Percentiles rank a stretch among this genome's conserved stretches.
These are phyloP conservation scores for Monosporozyma yasuniensis DNA, from an alignment of 805 yeast genomes.

Conservation along the genomic window DNA sequence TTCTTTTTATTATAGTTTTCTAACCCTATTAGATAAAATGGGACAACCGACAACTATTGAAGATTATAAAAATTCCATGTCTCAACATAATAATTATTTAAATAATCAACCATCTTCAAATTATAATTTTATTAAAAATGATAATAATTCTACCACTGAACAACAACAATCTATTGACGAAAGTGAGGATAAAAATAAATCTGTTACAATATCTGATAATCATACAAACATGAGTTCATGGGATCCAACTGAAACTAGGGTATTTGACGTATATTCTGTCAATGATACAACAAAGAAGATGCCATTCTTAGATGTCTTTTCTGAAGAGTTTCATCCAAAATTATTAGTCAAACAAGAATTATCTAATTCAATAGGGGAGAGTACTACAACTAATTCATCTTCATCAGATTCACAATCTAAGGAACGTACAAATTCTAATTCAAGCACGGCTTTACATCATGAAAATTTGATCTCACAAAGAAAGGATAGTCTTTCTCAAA, in stretches of 20 bases:
- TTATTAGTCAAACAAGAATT: neutral
- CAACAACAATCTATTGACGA: neutral
- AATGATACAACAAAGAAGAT: conserved; percentile 11
- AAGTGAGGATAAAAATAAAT: neutral
- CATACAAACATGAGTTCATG: conserved; percentile 3
- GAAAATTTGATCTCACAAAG: neutral
- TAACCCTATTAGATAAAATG: neutral
- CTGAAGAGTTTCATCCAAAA: conserved; percentile 10
- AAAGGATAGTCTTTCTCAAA: neutral
- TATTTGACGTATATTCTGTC: conserved; percentile 23
- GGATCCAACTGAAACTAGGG: conserved; percentile 14
- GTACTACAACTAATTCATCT: neutral
- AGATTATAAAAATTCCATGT: neutral
- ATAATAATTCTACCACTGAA: neutral
- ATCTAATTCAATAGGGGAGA: neutral
- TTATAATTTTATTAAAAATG: neutral
- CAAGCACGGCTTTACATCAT: neutral
- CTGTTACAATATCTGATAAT: neutral
- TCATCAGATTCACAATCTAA: neutral
- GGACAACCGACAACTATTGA: neutral
- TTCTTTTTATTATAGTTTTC: neutral
- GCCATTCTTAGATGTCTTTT: conserved; percentile 15
- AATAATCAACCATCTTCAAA: neutral
- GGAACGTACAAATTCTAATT: neutral
- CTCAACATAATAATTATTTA: neutral